Percentiles rank a stretch among this genome's conserved stretches.
These are phyloP conservation scores for Neckera pumila DNA, from an alignment of 225 moss, liverwort and hornwort species.

Conservation along the genomic window DNA sequence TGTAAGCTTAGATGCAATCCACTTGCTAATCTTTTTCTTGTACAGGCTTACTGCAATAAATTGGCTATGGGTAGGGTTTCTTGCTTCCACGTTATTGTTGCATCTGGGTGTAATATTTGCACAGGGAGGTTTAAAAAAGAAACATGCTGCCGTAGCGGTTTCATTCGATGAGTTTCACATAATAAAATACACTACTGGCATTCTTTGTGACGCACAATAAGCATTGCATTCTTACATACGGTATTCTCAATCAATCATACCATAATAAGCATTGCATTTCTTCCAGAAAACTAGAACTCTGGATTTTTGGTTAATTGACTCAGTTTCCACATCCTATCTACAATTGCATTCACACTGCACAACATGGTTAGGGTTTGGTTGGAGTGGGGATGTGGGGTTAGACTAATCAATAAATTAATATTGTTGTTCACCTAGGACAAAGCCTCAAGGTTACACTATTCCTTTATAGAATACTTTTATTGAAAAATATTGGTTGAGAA, in stretches of 20 bases:
- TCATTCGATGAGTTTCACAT: background rate
- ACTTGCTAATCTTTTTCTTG: constrained; percentile 8
- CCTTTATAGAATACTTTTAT: too few relatives aligned
- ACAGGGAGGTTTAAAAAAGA: background rate
- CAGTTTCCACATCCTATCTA: too few relatives aligned
- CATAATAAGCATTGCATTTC: background rate
- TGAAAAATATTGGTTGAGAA: background rate
- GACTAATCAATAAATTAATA: too few relatives aligned
- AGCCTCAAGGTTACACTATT: too few relatives aligned
- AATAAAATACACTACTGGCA: too few relatives aligned
- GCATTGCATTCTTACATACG: background rate
- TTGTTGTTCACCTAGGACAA: too few relatives aligned
- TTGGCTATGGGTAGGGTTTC: background rate
- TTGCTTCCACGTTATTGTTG: background rate
- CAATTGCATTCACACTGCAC: too few relatives aligned
- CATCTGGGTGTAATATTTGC: background rate
- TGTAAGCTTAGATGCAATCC: background rate
- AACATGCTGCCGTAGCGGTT: background rate
- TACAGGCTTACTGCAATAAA: constrained; percentile 25
- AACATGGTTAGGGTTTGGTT: too few relatives aligned
- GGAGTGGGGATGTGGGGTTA: too few relatives aligned
- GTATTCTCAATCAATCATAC: background rate
- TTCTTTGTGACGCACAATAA: background rate
- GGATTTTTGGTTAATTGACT: background rate
- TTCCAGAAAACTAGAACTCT: background rate